Conservation (phyloP, 306 rosid species). For the Lathyrus oleraceus region DNA sequence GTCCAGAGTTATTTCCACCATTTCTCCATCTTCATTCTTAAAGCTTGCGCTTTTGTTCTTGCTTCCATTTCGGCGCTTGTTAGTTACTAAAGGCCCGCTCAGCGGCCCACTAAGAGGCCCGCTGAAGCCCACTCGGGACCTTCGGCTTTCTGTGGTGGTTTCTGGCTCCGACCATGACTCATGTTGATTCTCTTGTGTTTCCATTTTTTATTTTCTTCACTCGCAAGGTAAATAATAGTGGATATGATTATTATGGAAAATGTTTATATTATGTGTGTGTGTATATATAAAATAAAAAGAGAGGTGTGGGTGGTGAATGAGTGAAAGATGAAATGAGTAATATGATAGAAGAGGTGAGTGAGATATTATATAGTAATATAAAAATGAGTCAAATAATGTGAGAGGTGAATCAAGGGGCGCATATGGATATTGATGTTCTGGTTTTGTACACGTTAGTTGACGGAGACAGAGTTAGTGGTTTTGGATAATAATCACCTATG, state of each 20-base stretch:
- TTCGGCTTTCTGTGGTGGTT: slow-evolving; percentile 52
- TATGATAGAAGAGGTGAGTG: too few relatives aligned
- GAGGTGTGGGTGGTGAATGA: not conserved
- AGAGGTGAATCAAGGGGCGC: slow-evolving; percentile 61
- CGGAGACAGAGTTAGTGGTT: slow-evolving; percentile 31
- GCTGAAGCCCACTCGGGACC: slow-evolving; percentile 50
- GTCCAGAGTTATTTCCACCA: slow-evolving; percentile 79
- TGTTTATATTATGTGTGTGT: not conserved
- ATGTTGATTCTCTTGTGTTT: slow-evolving; percentile 59
- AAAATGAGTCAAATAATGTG: slow-evolving; percentile 25
- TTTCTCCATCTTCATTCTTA: slow-evolving; percentile 48
- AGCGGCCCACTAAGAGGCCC: slow-evolving; percentile 56
- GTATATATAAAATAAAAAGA: not conserved
- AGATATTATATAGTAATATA: too few relatives aligned
- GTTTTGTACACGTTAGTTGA: slow-evolving; percentile 40
- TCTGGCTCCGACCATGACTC: slow-evolving; percentile 67
- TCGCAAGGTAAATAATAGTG: not conserved
- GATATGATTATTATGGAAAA: not conserved
- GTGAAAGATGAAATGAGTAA: slow-evolving; percentile 19
- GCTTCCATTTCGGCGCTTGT: slow-evolving; percentile 44
- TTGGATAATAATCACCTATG: slow-evolving; percentile 7
- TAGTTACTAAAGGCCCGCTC: slow-evolving; percentile 33
- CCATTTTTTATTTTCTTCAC: slow-evolving; percentile 41
- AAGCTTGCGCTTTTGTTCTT: slow-evolving; percentile 57
- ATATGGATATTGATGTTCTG: slow-evolving; percentile 39